Conservation (phyloP, 805 yeast species). For the Candida yuanshanica region DNA sequence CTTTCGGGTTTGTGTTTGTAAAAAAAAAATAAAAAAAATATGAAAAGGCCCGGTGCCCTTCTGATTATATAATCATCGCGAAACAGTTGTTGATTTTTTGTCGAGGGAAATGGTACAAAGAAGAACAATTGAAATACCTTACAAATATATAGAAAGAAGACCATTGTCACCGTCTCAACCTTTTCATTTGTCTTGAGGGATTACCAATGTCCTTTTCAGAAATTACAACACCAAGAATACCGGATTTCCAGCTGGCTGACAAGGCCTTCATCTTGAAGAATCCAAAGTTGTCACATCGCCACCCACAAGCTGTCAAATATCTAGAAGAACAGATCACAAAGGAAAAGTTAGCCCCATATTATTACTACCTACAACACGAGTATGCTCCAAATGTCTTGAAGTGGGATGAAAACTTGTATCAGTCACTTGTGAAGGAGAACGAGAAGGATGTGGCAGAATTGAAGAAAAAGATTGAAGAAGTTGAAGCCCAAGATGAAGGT, state of each 20-base stretch:
- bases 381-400: constrained; percentile 33
- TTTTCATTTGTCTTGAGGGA: no score
- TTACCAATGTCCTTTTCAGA: constrained; percentile 13
- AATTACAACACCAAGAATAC: constrained; percentile 40
- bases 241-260: constrained; percentile 81
- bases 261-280: constrained; percentile 58
- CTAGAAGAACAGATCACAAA: constrained; percentile 50
- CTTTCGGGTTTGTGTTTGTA: no score
- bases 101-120: no score
- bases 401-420: constrained; percentile 59
- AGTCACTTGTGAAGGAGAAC: constrained; percentile 46
- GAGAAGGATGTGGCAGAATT: constrained; percentile 44
- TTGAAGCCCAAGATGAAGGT: constrained; percentile 68
- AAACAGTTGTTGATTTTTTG: no score
- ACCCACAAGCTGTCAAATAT: constrained; percentile 38
- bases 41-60: no score
- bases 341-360: constrained; percentile 77
- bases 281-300: constrained; percentile 32
- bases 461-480: constrained; percentile 37
- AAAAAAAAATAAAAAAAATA: no score
- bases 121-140: no score
- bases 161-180: no score
- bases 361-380: constrained; percentile 55
- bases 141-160: no score
- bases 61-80: no score